A percentile compares a stretch with the other conserved stretches of the same genome.
These are phyloP conservation scores for Entomophthora muscae DNA, from an alignment of 371 early-diverging fungal species.

Conservation along the genomic window DNA sequence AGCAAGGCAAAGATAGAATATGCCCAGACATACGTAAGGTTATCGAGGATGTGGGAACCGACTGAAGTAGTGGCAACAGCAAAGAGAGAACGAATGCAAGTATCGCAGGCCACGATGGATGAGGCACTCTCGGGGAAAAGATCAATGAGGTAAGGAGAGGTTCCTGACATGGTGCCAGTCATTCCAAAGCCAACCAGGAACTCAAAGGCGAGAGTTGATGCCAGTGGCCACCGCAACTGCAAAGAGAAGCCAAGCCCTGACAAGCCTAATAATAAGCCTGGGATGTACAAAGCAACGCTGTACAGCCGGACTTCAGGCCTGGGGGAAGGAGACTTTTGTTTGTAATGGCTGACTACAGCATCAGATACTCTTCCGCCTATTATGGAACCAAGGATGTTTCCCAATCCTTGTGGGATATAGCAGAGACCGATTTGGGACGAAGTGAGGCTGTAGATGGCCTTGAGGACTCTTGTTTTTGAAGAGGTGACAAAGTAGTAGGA, in stretches of 20 bases:
- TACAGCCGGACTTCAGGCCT: conserved; percentile 18
- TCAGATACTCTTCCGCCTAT: conserved; percentile 22
- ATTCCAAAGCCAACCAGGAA: conserved; percentile 1
- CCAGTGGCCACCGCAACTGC: conserved; percentile 12
- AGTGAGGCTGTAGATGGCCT: conserved; percentile 15
- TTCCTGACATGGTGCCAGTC: not conserved
- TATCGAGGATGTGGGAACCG: not conserved
- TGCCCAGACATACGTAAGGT: not conserved
- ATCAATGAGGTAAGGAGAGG: conserved; percentile 8
- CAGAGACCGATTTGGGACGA: conserved; percentile 24
- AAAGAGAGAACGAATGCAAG: not conserved
- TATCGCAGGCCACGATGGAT: not conserved
- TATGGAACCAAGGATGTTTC: conserved; percentile 24
- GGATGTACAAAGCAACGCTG: conserved; percentile 22
- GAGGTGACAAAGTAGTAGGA: conserved; percentile 27
- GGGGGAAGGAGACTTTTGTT: not conserved
- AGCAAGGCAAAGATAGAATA: not conserved
- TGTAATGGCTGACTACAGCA: conserved; percentile 10
- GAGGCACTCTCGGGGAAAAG: not conserved
- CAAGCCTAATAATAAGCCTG: conserved; percentile 17
- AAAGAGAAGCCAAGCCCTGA: conserved; percentile 25
- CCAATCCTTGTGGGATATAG: conserved; percentile 23
- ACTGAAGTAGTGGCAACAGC: not conserved
- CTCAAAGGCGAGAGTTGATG: not conserved
- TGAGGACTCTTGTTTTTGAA: conserved; percentile 18